phyloP scores from a whole-genome alignment of 164 flowering plant species.

The Berberis vulgaris region DNA sequence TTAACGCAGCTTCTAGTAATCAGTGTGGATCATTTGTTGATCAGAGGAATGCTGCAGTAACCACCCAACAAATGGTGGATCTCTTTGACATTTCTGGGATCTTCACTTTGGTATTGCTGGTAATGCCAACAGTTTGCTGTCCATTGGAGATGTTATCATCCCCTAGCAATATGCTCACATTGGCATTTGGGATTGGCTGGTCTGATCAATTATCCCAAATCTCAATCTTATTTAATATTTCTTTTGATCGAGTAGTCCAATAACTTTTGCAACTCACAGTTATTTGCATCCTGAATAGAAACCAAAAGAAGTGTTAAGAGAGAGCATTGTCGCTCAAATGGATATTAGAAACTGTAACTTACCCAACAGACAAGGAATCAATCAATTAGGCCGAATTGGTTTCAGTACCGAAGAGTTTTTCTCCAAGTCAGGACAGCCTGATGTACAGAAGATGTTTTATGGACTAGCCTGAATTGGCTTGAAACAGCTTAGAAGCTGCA shows the following conservation, averaged over 20 bases:
- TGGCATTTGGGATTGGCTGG: constrained; percentile 36
- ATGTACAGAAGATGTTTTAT: constrained; percentile 7
- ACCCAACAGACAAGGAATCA: constrained; percentile 12
- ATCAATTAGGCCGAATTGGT: constrained; percentile 6
- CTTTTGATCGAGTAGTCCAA: background rate
- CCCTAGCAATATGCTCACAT: constrained; percentile 23
- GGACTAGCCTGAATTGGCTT: constrained; percentile 25
- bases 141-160: constrained; percentile 29
- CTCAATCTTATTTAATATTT: background rate
- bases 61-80: constrained; percentile 31
- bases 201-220: background rate
- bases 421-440: constrained; percentile 17
- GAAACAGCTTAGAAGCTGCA: constrained; percentile 18
- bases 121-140: constrained; percentile 17
- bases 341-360: constrained; percentile 21
- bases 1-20: no score
- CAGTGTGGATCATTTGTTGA: background rate
- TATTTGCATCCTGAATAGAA: constrained; percentile 11
- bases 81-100: constrained; percentile 24
- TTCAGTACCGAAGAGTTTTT: constrained; percentile 16
- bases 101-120: constrained; percentile 36
- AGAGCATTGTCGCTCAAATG: constrained; percentile 12
- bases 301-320: constrained; percentile 8
- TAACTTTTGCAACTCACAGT: background rate
- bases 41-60: constrained; percentile 33